phyloP scores from a whole-genome alignment of 2,329 filamentous ascomycete genomes.

The Magnaporthiopsis rhizophila region DNA sequence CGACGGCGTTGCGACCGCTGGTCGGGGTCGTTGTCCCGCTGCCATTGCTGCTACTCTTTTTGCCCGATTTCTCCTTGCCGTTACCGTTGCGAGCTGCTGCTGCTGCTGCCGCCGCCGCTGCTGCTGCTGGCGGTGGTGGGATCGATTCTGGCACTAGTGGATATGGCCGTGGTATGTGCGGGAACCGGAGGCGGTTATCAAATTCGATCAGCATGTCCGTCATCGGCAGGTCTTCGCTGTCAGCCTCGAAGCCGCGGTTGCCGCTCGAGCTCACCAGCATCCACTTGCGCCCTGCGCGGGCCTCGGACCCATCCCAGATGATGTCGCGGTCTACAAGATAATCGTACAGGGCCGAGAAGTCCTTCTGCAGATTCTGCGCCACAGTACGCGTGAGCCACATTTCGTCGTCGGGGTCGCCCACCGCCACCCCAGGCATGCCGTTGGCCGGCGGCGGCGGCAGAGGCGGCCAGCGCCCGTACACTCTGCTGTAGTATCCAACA shows the following conservation, averaged over 20 bases:
- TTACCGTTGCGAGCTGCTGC: conserved; percentile 8
- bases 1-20: conserved; percentile 16
- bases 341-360: conserved; percentile 63
- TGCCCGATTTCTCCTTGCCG: conserved; percentile 21
- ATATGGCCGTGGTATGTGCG: conserved; percentile 60
- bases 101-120: neutral
- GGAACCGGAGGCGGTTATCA: conserved; percentile 54
- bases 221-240: conserved; percentile 48
- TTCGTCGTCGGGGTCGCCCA: conserved; percentile 29
- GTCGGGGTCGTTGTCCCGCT: neutral
- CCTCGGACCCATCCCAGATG: conserved; percentile 56
- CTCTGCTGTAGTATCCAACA: conserved; percentile 44
- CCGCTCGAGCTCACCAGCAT: conserved; percentile 46
- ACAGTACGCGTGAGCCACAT: conserved; percentile 55
- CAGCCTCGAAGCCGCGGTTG: conserved; percentile 39
- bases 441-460: conserved; percentile 14
- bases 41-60: conserved; percentile 17
- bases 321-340: conserved; percentile 62
- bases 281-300: conserved; percentile 55
- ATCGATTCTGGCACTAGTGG: conserved; percentile 53
- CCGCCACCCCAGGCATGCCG: conserved; percentile 10
- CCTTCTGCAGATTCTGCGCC: conserved; percentile 48
- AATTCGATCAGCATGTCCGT: conserved; percentile 60
- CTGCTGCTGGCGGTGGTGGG: conserved; percentile 8
- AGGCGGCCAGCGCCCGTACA: conserved; percentile 57